A percentile compares a stretch with the other conserved stretches of the same genome.
These are phyloP conservation scores for Solanum etuberosum DNA, from an alignment of 257 asterid genomes.

Conservation along the genomic window DNA sequence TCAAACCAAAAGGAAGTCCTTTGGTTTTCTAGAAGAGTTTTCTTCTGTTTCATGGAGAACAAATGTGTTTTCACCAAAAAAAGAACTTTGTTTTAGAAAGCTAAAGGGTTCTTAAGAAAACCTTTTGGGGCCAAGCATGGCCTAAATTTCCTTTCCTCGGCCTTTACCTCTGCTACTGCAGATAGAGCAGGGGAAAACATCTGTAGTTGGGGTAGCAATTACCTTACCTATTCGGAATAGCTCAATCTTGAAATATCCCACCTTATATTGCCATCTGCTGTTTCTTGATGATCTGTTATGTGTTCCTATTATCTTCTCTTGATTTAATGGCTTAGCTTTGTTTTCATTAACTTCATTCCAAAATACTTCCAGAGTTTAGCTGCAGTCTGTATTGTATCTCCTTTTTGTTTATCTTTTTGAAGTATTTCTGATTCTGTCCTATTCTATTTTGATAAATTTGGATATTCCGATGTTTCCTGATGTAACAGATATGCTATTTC, in stretches of 20 bases:
- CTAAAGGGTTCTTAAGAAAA: neutral
- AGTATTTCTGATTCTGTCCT: neutral
- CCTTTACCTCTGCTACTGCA: neutral
- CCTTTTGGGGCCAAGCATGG: neutral
- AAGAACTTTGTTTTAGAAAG: neutral
- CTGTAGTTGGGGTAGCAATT: neutral
- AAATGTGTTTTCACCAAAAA: neutral
- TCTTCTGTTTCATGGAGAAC: neutral
- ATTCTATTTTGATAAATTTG: neutral
- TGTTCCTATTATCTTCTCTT: neutral
- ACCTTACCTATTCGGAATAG: neutral
- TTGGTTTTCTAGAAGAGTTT: neutral
- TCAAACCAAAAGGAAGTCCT: neutral
- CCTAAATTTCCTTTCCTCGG: neutral
- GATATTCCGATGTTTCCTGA: neutral
- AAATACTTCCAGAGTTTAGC: neutral
- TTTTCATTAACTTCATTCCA: neutral
- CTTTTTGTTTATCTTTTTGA: neutral
- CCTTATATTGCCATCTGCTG: neutral
- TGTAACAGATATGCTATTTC: neutral
- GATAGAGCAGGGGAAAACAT: neutral
- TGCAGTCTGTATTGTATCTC: neutral
- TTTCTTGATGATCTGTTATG: neutral
- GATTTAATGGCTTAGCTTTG: neutral
- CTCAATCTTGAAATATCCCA: neutral